Evolutionary conservation across 1,284 basidiomycete genomes (phyloP).

Genomic region (Irpex sp.): DNA sequence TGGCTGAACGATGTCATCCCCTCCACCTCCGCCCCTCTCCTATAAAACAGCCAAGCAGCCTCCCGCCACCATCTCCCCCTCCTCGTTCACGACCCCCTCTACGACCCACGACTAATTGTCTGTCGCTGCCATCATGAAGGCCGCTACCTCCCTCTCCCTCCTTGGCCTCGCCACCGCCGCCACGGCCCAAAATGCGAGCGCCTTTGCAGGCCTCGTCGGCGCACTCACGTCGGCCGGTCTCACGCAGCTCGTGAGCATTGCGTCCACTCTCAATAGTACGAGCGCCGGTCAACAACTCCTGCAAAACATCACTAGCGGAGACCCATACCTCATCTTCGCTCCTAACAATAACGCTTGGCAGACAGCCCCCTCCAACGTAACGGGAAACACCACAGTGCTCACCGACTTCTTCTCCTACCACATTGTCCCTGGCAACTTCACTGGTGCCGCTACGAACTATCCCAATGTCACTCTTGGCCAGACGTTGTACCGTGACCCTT

Average conservation of each 20-base stretch:
- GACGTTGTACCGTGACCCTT: constrained; percentile 51
- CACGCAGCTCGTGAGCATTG: constrained; percentile 33
- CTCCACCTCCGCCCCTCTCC: neutral
- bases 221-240: constrained; percentile 33
- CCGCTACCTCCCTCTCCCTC: constrained; percentile 14
- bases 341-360: constrained; percentile 45
- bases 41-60: neutral
- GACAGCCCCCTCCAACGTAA: constrained; percentile 31
- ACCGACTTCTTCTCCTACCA: constrained; percentile 59
- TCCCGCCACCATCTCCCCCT: neutral
- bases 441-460: constrained; percentile 34
- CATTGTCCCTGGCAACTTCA: constrained; percentile 52
- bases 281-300: constrained; percentile 41
- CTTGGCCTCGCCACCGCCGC: constrained; percentile 14
- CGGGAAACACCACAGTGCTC: constrained; percentile 34
- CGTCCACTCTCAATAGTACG: constrained; percentile 38
- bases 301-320: constrained; percentile 32
- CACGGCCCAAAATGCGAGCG: constrained; percentile 26
- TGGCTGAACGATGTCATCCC: too few species aligned
- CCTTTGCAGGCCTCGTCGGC: constrained; percentile 30
- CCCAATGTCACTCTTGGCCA: constrained; percentile 62
- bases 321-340: constrained; percentile 42
- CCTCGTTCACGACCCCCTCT: neutral
- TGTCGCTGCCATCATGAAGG: constrained; percentile 2
- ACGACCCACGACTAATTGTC: neutral